phyloP scores from a whole-genome alignment of 2,329 filamentous ascomycete genomes.

The Alternaria atra region DNA sequence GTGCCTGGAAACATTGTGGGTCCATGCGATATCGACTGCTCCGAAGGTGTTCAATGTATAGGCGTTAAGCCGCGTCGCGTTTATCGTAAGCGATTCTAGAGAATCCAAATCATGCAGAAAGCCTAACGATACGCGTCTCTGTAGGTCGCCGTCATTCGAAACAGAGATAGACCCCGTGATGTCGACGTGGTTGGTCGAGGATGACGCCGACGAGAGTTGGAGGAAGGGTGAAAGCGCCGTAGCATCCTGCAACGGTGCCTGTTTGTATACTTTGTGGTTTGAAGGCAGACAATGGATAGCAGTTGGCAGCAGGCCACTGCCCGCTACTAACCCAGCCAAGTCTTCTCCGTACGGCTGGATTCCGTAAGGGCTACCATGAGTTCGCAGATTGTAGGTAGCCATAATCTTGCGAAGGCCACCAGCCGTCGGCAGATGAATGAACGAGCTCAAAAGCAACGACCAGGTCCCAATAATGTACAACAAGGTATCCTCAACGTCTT shows the following conservation, averaged over 20 bases:
- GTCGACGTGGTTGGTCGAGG: not conserved
- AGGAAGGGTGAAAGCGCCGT: not conserved
- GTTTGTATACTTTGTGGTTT: not conserved
- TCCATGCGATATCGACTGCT: conserved; percentile 30
- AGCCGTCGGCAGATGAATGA: not conserved
- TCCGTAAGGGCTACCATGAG: not conserved
- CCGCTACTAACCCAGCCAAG: not conserved
- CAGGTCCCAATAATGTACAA: not conserved
- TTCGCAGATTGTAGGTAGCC: not conserved
- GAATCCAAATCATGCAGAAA: not conserved
- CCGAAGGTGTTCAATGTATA: conserved; percentile 26
- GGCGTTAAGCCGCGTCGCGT: conserved; percentile 22
- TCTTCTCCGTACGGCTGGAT: not conserved
- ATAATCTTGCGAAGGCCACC: not conserved
- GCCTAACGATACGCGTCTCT: not conserved
- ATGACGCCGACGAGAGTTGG: not conserved
- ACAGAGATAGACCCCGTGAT: not conserved
- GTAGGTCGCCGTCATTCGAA: too few species aligned
- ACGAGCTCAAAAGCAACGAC: not conserved
- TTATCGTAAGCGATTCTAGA: not conserved
- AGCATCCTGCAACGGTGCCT: not conserved
- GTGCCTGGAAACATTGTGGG: conserved; percentile 31
- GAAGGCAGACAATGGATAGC: not conserved
- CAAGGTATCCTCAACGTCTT: not conserved
- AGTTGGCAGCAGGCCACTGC: not conserved